Base-by-base conservation (phyloP, 306 rosid genomes). In the Prunus dulcis region DNA sequence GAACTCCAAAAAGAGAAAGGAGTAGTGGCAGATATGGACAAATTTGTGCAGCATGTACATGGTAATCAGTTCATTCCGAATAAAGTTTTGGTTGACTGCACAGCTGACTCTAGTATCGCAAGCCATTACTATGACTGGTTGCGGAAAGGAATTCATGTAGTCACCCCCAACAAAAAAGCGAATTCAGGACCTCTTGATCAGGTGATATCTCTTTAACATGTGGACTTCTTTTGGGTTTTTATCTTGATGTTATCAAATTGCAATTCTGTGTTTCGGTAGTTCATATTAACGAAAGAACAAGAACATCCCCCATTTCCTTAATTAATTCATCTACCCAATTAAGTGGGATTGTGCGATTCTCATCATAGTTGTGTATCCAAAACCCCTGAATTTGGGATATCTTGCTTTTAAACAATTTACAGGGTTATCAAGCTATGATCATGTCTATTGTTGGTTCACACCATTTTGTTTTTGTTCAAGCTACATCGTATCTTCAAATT, bases 111-210 rank as follows among this genome's bases (percentile, higher is more conserved):
- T 68, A 64, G 18, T 72, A 72, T 95, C 69, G 97, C 99, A 23
- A 89, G 97, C 76, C 60, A 88, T 89, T 95, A 95, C 88, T 76
- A 85, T 78, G 95, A 88, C 22, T 95, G 99, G 99, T 87, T 95
- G 80, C 81, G 92, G 72, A 91, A 72, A 85, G 99, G 99, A 80
- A 92, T 95, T 82, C 99, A 95, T 61, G 95, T 95, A 68, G 83
- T 95, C 76, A 95, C 99, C 78, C 99, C 97, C 62, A 95, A 95
- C 78, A 95, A 95, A 84, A 95, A 89, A 83, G 97, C 99, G 18
- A 95, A 92, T 82, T 95, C 99, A 30, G 99, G 99, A 72, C 99
- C 97, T 28, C 93, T 95, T 79, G 93, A 95, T 86, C 97, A 92
- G 93, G 99, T 95, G 80, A 72, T 64, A 11, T 53, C 34, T 65